A percentile compares a stretch with the other conserved stretches of the same genome.
phyloP scores from a whole-genome alignment of 352 stramenopile species.

The Phytophthora nicotianae region DNA sequence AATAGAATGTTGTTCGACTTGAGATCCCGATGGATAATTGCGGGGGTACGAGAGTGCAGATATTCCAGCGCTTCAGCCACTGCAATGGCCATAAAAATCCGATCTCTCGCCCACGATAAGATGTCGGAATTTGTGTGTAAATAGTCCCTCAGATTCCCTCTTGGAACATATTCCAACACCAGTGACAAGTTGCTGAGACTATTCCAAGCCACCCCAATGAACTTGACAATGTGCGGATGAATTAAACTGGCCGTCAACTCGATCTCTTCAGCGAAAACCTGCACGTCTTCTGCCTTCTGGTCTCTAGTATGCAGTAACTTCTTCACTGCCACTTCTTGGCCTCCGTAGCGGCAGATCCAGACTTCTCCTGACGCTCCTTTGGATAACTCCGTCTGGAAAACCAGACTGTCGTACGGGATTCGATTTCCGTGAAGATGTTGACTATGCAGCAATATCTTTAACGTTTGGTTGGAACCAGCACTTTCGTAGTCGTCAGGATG shows the following conservation, averaged over 20 bases:
- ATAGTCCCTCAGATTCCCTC: slow-evolving; percentile 29
- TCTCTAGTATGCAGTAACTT: slow-evolving; percentile 39
- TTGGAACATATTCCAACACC: slow-evolving; percentile 36
- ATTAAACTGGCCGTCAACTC: slow-evolving; percentile 51
- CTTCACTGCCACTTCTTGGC: slow-evolving; percentile 49
- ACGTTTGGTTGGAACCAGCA: slow-evolving; percentile 25
- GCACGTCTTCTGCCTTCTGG: slow-evolving; percentile 29
- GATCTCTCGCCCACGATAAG: slow-evolving; percentile 40
- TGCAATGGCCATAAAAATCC: slow-evolving; percentile 43
- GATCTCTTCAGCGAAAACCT: slow-evolving; percentile 56
- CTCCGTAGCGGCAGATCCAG: slow-evolving; percentile 51
- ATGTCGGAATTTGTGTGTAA: slow-evolving; percentile 18
- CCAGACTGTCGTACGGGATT: slow-evolving; percentile 26
- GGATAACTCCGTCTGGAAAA: slow-evolving; percentile 24
- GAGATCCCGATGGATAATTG: slow-evolving; percentile 45
- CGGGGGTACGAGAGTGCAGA: slow-evolving; percentile 27
- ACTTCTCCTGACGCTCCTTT: slow-evolving; percentile 47
- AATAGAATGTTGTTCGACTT: slow-evolving; percentile 73
- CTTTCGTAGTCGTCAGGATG: slow-evolving; percentile 16
- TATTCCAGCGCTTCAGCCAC: slow-evolving; percentile 40
- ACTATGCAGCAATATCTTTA: slow-evolving; percentile 24
- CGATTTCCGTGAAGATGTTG: slow-evolving; percentile 29
- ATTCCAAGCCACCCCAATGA: slow-evolving; percentile 62
- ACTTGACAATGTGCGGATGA: slow-evolving; percentile 55
- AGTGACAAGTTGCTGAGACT: slow-evolving; percentile 39